phyloP scores from a whole-genome alignment of 192 early-diverging fungal genomes.

The Backusella tarrabulga region DNA sequence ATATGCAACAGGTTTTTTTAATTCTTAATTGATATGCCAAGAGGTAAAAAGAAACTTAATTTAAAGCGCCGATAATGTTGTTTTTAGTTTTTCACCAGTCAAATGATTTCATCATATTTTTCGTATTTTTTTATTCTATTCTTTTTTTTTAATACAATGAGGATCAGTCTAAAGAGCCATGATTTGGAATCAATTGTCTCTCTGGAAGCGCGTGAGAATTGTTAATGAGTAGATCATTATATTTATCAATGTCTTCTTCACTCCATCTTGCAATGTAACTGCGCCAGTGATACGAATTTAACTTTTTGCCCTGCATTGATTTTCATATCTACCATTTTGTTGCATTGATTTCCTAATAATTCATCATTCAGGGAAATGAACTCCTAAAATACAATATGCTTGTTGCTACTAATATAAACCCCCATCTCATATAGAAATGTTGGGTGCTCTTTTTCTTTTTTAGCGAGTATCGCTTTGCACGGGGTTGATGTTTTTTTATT shows the following conservation, averaged over 20 bases:
- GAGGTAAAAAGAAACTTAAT: constrained; percentile 3
- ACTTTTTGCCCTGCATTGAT: constrained; percentile 1
- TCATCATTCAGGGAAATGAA: neutral
- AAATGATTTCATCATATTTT: neutral
- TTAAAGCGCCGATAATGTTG: neutral
- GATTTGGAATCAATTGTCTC: neutral
- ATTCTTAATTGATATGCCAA: constrained; percentile 10
- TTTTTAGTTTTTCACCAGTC: neutral
- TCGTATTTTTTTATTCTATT: neutral
- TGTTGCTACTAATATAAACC: neutral
- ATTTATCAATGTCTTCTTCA: neutral
- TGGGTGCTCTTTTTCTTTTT: neutral
- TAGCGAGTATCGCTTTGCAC: neutral
- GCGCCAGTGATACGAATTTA: constrained; percentile 19
- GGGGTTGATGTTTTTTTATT: neutral
- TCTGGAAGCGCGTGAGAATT: neutral
- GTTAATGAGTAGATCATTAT: neutral
- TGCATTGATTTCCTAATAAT: constrained; percentile 11
- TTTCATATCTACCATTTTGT: neutral
- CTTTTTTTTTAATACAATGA: neutral
- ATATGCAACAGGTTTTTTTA: constrained; percentile 2
- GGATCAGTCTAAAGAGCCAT: neutral
- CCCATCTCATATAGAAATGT: constrained; percentile 26
- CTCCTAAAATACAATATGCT: constrained; percentile 18
- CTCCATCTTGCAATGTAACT: neutral